These are phyloP conservation scores for Beauveria asiatica DNA, from an alignment of 2,329 filamentous ascomycete genomes.

Conservation along the genomic window DNA sequence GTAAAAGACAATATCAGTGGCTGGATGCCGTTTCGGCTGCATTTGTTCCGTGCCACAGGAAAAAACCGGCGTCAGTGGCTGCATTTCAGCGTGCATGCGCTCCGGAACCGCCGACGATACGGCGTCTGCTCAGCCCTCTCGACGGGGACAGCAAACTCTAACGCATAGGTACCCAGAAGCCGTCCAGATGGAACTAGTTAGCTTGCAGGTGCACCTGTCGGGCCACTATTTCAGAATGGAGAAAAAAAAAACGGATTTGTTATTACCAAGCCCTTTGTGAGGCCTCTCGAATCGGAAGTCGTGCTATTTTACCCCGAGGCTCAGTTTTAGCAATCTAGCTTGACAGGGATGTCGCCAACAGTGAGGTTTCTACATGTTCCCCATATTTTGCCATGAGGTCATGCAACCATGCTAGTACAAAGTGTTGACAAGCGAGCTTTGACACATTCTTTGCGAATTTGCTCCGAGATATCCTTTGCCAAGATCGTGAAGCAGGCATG, in stretches of 20 bases:
- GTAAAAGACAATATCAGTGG: background rate
- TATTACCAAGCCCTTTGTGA: background rate
- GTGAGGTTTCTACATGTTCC: background rate
- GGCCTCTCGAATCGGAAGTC: background rate
- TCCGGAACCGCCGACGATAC: slow-evolving; percentile 6
- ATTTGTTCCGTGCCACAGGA: background rate
- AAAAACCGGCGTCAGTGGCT: background rate
- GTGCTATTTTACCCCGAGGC: background rate
- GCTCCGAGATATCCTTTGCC: background rate
- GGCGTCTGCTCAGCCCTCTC: slow-evolving; percentile 8
- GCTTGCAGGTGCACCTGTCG: background rate
- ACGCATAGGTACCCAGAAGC: background rate
- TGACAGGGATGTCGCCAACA: background rate
- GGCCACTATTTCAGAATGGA: background rate
- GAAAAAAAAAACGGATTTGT: background rate
- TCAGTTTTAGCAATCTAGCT: background rate
- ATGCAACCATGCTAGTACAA: background rate
- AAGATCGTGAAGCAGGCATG: background rate
- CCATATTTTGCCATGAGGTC: background rate
- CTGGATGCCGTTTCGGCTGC: background rate
- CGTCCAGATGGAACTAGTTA: background rate
- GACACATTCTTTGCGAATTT: too few species aligned
- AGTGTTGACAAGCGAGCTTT: background rate
- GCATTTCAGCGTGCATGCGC: slow-evolving; percentile 5
- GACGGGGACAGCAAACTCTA: background rate